Evolutionary conservation across 352 stramenopile genomes (phyloP).

Genomic region (Thalassiosira oceanica): DNA sequence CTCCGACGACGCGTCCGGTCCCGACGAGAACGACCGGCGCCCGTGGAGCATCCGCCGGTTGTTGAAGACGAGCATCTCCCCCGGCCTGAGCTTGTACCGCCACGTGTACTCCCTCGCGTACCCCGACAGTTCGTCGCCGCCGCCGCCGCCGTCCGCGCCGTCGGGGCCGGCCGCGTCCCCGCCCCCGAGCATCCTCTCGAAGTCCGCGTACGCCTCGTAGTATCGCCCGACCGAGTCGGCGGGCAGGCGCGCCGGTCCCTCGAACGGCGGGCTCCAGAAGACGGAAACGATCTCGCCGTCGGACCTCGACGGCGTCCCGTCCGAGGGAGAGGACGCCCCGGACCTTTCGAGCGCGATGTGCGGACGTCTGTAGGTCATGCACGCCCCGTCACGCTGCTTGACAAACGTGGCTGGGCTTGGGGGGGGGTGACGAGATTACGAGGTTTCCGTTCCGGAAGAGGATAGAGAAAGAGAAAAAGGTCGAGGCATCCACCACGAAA

Average conservation of each 20-base stretch:
- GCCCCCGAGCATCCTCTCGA: slow-evolving; percentile 67
- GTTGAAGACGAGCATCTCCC: slow-evolving; percentile 87
- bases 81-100: slow-evolving; percentile 61
- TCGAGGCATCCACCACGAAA: too few relatives aligned
- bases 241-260: slow-evolving; percentile 86
- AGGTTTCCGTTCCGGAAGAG: too few relatives aligned
- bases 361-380: slow-evolving; percentile 93
- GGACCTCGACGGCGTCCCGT: background rate
- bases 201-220: slow-evolving; percentile 79
- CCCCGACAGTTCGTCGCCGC: slow-evolving; percentile 23
- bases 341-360: slow-evolving; percentile 83
- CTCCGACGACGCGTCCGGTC: slow-evolving; percentile 17
- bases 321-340: background rate
- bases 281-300: slow-evolving; percentile 84
- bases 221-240: slow-evolving; percentile 68
- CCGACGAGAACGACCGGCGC: slow-evolving; percentile 73
- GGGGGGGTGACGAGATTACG: too few relatives aligned
- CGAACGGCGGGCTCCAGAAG: slow-evolving; percentile 92
- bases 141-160: background rate
- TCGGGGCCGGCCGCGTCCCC: background rate
- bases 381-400: slow-evolving; percentile 87
- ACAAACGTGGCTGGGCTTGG: slow-evolving; percentile 91
- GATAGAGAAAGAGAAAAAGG: too few relatives aligned
- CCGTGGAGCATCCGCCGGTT: slow-evolving; percentile 87
- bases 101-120: slow-evolving; percentile 77